These are phyloP conservation scores for Xylaria bambusicola DNA, from an alignment of 495 filamentous ascomycete species.

Conservation along the genomic window DNA sequence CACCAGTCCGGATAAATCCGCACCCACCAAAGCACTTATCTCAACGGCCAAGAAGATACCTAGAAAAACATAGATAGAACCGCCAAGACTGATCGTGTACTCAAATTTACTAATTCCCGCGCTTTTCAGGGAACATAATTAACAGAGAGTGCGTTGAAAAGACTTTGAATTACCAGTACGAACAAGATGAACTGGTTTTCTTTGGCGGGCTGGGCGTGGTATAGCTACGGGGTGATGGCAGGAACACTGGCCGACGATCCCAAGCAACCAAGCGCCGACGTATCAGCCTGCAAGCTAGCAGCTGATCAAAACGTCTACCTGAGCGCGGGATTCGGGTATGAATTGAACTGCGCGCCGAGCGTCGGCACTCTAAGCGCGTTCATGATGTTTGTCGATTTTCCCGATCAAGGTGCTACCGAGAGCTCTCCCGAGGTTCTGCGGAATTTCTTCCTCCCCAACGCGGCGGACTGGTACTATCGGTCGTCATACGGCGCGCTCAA, in stretches of 20 bases:
- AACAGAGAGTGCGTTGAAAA: too few species aligned
- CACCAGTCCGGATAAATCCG: too few species aligned
- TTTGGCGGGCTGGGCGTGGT: neutral
- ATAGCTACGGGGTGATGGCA: neutral
- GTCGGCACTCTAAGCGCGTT: slow-evolving; percentile 32
- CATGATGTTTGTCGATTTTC: slow-evolving; percentile 39
- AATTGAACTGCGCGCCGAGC: slow-evolving; percentile 35
- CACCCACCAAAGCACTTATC: too few species aligned
- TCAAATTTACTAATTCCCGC: too few species aligned
- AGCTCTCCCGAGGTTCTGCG: slow-evolving; percentile 24
- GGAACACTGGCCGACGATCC: neutral
- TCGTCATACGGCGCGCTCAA: slow-evolving; percentile 32
- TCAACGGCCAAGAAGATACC: too few species aligned
- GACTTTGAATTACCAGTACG: too few species aligned
- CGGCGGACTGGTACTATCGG: slow-evolving; percentile 33
- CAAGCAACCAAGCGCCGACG: slow-evolving; percentile 15
- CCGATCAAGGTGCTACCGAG: slow-evolving; percentile 26
- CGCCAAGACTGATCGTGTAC: too few species aligned
- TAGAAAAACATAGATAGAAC: too few species aligned
- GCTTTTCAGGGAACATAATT: too few species aligned
- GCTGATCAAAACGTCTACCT: slow-evolving; percentile 26
- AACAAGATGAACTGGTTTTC: neutral
- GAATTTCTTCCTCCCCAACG: slow-evolving; percentile 35
- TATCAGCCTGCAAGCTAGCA: slow-evolving; percentile 29
- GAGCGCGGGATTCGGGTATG: slow-evolving; percentile 30